Evolutionary conservation across 129 eudicot species (phyloP).

Genomic region (Lactuca sativa): DNA sequence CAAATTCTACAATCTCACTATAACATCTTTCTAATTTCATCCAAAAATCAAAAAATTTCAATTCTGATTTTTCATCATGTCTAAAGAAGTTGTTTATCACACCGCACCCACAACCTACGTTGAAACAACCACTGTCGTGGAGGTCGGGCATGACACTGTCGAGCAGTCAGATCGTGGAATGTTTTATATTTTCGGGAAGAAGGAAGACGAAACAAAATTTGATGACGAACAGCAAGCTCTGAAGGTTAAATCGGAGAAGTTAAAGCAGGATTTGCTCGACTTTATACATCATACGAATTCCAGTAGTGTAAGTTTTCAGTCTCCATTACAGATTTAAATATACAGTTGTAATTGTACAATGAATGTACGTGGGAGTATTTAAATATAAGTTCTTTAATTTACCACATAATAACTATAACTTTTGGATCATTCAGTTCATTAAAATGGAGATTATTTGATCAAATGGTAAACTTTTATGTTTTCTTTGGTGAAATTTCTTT

Average conservation of each 20-base stretch:
- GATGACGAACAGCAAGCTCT: slow-evolving; percentile 53
- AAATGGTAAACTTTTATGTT: neutral
- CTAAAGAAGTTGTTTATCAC: slow-evolving; percentile 45
- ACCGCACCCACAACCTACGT: slow-evolving; percentile 26
- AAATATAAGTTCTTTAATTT: too few species aligned
- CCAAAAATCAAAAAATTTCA: neutral
- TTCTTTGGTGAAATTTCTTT: neutral
- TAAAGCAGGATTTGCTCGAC: slow-evolving; percentile 33
- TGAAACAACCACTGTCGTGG: slow-evolving; percentile 8
- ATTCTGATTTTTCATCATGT: slow-evolving; percentile 34
- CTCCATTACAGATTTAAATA: neutral
- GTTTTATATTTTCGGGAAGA: slow-evolving; percentile 51
- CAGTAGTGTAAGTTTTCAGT: slow-evolving; percentile 64
- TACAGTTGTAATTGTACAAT: too few species aligned
- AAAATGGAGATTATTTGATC: neutral
- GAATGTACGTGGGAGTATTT: too few species aligned
- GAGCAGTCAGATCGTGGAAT: slow-evolving; percentile 60
- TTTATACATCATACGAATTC: slow-evolving; percentile 49
- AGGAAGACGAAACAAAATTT: slow-evolving; percentile 43
- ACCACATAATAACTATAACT: too few species aligned
- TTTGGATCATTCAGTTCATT: neutral
- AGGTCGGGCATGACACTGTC: slow-evolving; percentile 30
- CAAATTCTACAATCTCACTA: slow-evolving; percentile 18
- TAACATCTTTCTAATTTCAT: slow-evolving; percentile 8
- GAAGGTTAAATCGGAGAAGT: slow-evolving; percentile 41